Conservation (phyloP, 208 protist genomes). For the Crithidia acanthocephali region DNA sequence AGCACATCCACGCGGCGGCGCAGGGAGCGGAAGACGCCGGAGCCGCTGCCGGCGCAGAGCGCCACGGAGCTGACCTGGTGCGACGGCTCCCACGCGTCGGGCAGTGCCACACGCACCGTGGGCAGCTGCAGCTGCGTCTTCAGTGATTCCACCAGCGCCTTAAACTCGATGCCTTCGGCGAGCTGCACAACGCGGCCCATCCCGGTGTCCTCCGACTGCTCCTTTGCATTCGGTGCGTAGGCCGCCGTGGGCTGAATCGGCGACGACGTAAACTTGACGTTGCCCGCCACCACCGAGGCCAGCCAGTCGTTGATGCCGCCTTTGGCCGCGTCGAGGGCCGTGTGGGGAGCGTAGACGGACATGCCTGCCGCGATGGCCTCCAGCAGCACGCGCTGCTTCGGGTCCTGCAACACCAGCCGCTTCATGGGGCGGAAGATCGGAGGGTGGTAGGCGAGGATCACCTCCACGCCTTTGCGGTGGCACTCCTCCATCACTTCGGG, state of each 20-base stretch:
- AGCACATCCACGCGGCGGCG: slow-evolving; percentile 66
- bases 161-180: slow-evolving; percentile 38
- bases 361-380: slow-evolving; percentile 71
- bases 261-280: slow-evolving; percentile 2
- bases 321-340: slow-evolving; percentile 75
- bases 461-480: slow-evolving; percentile 51
- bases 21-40: slow-evolving; percentile 67
- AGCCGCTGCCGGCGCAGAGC: slow-evolving; percentile 91
- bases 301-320: slow-evolving; percentile 96
- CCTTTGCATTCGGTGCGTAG: slow-evolving; percentile 33
- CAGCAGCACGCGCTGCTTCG: slow-evolving; percentile 79
- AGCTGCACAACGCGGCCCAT: slow-evolving; percentile 76
- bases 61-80: slow-evolving; percentile 67
- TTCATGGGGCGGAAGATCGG: slow-evolving; percentile 88
- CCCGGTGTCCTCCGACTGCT: slow-evolving; percentile 32
- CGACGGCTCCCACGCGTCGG: slow-evolving; percentile 40
- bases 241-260: slow-evolving; percentile 58
- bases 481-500: slow-evolving; percentile 91
- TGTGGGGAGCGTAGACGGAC: slow-evolving; percentile 95
- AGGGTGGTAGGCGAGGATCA: slow-evolving; percentile 94
- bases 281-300: slow-evolving; percentile 50
- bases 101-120: slow-evolving; percentile 76
- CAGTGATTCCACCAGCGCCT: slow-evolving; percentile 51
- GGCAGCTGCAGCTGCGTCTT: slow-evolving; percentile 66
- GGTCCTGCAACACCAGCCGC: slow-evolving; percentile 69